Evolutionary conservation across 164 flowering plant genomes (phyloP), one percentile per base, ranked within the genome.

Genomic region (Stephania yunnanensis): DNA sequence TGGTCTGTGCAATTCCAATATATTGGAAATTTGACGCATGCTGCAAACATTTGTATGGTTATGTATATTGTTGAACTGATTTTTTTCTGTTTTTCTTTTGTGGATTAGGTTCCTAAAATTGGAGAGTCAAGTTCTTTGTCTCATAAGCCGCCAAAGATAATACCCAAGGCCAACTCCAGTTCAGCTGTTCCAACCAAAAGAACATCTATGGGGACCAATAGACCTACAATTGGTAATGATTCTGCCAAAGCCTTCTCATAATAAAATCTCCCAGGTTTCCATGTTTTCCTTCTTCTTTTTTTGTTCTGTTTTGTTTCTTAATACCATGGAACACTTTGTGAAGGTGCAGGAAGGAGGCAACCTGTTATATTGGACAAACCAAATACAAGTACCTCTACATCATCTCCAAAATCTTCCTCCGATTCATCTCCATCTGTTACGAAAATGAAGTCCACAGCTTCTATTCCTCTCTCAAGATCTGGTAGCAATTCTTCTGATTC

Each of bases 131-230:
- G 70, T 65, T 46, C 87, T 74, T 73, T 80, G 13, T 76, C 78
- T 70, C 75, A 81, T 20, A 89, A 82, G 84, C 87, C 86, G 70
- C 88, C 92, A 22, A 87, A 82, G 77, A 76, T 77, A 71, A 53
- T 77, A 13, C 80, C 81, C 71, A 84, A 75, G 74, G 74, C 66
- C 44, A 78, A 68, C 68, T 73, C 85, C 36, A 74, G 79, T 70
- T 71, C 87, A 55, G 25, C 86, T 73, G 68, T 83, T 79, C 73
- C 85, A 71, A 75, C 87, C 22, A 93, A 88, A 81, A 86, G 88
- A 82, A 81, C 78, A 64, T 83, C 90, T 46, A 10, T 84, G 19
- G 87, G 82, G 78, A 73, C 83, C 69, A 81, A 77, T 46, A 82
- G 76, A 75, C 71, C 73, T 73, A 85, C 82, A 81, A 20, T 70